Evolutionary conservation across 192 early-diverging fungal genomes (phyloP), one percentile per base, ranked within the genome.

Genomic region (Linnemannia schmuckeri): DNA sequence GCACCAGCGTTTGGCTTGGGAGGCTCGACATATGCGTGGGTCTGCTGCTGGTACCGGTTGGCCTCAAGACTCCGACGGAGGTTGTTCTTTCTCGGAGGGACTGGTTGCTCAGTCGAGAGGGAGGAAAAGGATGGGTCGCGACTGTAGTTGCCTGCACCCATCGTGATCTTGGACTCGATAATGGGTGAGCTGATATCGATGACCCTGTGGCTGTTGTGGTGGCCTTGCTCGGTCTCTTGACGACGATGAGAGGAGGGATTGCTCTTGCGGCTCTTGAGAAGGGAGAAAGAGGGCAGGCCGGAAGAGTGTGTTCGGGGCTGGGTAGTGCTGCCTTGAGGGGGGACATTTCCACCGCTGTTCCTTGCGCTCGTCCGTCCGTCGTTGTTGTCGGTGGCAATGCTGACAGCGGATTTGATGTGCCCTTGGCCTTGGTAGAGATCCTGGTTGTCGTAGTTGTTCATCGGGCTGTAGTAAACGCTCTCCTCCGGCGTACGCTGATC

Each of bases 191-290:
- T 87, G 38, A 87, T 81, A 8, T 78, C 75, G n/a, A 77, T 35
- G 49, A 18, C 44, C 41, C 27, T 54, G 57, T 30, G 55, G 54
- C 10, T 61, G 70, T 42, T 13, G 27, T 7, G 33, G 49, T 7
- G 15, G 6, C 15, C 49, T 6, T 18, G 15, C 52, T n/a, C 79
- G 18, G 22, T 1, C 12, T 77, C 79, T 27, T 61, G 55, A 5
- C 55, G 55, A 61, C n/a, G 55, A 33, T 72, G 84, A 40, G 70
- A 74, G 44, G 63, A 7, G 38, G 77, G 72, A 38, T 17, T 52
- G 47, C 79, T 87, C 72, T 81, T 87, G 20, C 79, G 84, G 10
- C 84, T 79, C 13, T 79, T 75, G 27, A 81, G 44, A 3, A 87
- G 20, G 0, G 83, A 77, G 57, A 85, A 77, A 7, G 83, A 80